phyloP scores from a whole-genome alignment of 2,329 filamentous ascomycete species.

The Talaromyces marneffei region DNA sequence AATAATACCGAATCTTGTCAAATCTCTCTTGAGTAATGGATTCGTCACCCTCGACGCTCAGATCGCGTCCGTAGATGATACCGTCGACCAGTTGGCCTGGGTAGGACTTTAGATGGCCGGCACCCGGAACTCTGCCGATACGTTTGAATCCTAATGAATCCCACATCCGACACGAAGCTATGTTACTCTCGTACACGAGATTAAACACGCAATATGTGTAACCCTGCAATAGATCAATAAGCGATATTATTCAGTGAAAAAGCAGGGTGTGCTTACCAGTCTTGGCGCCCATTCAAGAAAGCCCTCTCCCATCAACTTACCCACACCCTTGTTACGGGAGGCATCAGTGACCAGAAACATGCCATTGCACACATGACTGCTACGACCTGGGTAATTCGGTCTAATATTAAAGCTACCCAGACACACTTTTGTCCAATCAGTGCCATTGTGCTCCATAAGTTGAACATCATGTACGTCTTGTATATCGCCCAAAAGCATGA shows the following conservation, averaged over 20 bases:
- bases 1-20: slow-evolving; percentile 96
- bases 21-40: slow-evolving; percentile 92
- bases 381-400: slow-evolving; percentile 85
- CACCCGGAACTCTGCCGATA: slow-evolving; percentile 73
- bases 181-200: slow-evolving; percentile 88
- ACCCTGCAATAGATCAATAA: slow-evolving; percentile 44
- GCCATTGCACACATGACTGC: slow-evolving; percentile 78
- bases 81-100: slow-evolving; percentile 66
- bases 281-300: slow-evolving; percentile 73
- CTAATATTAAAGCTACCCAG: slow-evolving; percentile 91
- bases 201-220: slow-evolving; percentile 94
- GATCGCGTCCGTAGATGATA: slow-evolving; percentile 67
- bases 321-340: slow-evolving; percentile 66
- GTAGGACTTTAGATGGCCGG: slow-evolving; percentile 63
- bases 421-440: slow-evolving; percentile 74
- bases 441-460: slow-evolving; percentile 47
- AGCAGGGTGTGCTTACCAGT: slow-evolving; percentile 38
- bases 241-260: slow-evolving; percentile 18
- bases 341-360: slow-evolving; percentile 71
- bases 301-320: slow-evolving; percentile 67
- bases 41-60: slow-evolving; percentile 64
- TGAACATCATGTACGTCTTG: slow-evolving; percentile 53
- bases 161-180: slow-evolving; percentile 85
- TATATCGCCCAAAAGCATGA: slow-evolving; percentile 78
- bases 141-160: slow-evolving; percentile 88